Evolutionary conservation across 257 asterid species (phyloP), one percentile per base, ranked within the genome.

Genomic region (Phtheirospermum japonicum): DNA sequence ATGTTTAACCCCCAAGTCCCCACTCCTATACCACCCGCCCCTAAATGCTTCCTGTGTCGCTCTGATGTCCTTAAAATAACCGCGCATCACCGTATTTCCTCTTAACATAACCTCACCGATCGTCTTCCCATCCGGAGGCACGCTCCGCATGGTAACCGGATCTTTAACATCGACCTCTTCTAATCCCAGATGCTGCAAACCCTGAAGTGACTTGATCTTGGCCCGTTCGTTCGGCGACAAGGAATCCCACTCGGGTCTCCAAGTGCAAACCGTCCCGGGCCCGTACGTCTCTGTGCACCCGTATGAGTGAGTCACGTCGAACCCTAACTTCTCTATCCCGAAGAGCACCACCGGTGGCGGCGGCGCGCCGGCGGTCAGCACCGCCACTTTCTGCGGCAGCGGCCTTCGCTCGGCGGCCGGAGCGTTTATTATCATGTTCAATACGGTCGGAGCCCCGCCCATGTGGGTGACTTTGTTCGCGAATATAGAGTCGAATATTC

Each of bases 211-310:
- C 72, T 77, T 71, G 54, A 76, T 31, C 1, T 36, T 70, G 0
- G 70, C 74, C 0, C 71, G 78, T 7, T 59, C 75, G 3, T 67
- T 69, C 0, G 57, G 64, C 1, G 73, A 37, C 7, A 68, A 17
- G 0, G 57, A 19, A 20, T 73, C 42, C 83, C 83, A 78, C 43
- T 71, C 73, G 2, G 76, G 79, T 9, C 74, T 77, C 85, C 82
- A 71, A 0, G 71, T 11, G 42, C 74, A 75, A 3, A 79, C 59
- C 0, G 80, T 76, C 11, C 78, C 78, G 0, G 89, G 86, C 5
- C 97, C 94, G 2, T 83, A 89, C 0, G 94, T 86, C 61, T 89
- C 97, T 0, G 84, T 86, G 73, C 86, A 74, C 9, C 95, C 95
- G 33, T 84, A 87, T 31, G 73, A 70, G 46, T 66, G 73, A 8